Conservation (phyloP, 768 basidiomycete genomes). For the Mycena sanguinolenta region DNA sequence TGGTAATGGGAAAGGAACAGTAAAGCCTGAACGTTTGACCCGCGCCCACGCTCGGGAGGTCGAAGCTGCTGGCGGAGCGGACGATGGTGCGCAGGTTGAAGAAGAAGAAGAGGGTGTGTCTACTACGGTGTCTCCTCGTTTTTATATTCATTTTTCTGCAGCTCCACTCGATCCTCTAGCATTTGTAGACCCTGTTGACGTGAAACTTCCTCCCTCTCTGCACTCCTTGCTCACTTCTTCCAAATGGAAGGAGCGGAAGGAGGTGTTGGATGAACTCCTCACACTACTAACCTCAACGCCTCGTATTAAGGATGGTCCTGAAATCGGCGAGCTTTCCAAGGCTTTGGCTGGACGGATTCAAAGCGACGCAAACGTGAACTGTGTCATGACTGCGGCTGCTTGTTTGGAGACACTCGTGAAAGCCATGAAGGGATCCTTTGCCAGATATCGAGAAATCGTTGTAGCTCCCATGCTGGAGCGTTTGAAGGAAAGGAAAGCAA, state of each 20-base stretch:
- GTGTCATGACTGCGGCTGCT: constrained; percentile 89
- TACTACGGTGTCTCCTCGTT: constrained; percentile 11
- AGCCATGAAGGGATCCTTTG: constrained; percentile 82
- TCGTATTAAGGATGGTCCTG: constrained; percentile 84
- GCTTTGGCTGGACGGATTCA: constrained; percentile 86
- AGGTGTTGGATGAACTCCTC: constrained; percentile 87
- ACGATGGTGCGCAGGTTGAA: constrained; percentile 46
- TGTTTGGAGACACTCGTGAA: constrained; percentile 90
- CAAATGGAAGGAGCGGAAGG: constrained; percentile 99
- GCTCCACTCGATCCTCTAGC: constrained; percentile 81
- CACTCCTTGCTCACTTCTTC: constrained; percentile 84
- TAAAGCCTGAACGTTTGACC: constrained; percentile 86
- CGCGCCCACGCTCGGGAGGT: constrained; percentile 81
- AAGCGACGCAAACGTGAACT: constrained; percentile 94
- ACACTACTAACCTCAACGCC: constrained; percentile 77
- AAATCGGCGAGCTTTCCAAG: constrained; percentile 81
- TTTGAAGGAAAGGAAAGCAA: constrained; percentile 93
- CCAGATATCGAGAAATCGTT: constrained; percentile 76
- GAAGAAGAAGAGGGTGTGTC: constrained; percentile 63
- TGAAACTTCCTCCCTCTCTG: constrained; percentile 84
- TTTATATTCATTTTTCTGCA: constrained; percentile 48
- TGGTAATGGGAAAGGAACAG: constrained; percentile 85
- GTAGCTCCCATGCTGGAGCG: constrained; percentile 87
- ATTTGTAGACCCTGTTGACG: constrained; percentile 85
- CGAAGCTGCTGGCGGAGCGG: constrained; percentile 55